phyloP scores from a whole-genome alignment of 495 filamentous ascomycete genomes.

The Daldinia loculata region DNA sequence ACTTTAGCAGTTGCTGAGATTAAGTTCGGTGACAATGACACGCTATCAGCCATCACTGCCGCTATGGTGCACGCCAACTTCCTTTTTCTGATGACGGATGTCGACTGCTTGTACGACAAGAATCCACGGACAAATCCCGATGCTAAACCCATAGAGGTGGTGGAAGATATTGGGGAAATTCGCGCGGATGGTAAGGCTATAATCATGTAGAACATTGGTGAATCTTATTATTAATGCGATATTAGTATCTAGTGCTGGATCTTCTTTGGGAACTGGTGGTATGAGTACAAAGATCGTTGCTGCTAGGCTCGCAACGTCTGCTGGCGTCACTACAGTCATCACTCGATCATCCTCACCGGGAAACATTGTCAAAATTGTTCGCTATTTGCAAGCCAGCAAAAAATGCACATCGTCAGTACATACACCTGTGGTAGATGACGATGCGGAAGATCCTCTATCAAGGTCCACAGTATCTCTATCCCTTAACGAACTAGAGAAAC shows the following conservation, averaged over 20 bases:
- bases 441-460: constrained; percentile 47
- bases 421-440: constrained; percentile 33
- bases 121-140: constrained; percentile 87
- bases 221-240: constrained; percentile 4
- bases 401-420: constrained; percentile 42
- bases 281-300: constrained; percentile 99
- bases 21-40: constrained; percentile 99
- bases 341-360: constrained; percentile 89
- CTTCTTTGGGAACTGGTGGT: constrained; percentile 90
- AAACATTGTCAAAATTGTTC: constrained; percentile 89
- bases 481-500: constrained; percentile 43
- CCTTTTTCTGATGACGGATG: constrained; percentile 98
- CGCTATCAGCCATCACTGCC: constrained; percentile 92
- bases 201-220: background rate
- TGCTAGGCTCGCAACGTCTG: constrained; percentile 90
- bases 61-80: constrained; percentile 98
- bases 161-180: constrained; percentile 86
- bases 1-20: constrained; percentile 97
- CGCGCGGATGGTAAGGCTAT: constrained; percentile 73
- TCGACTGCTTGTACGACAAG: constrained; percentile 95
- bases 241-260: constrained; percentile 84
- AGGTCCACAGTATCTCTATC: constrained; percentile 49
- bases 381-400: constrained; percentile 73
- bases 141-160: constrained; percentile 88
- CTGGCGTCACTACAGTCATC: constrained; percentile 94